These are phyloP conservation scores for Cercospora berteroae DNA, from an alignment of 2,329 filamentous ascomycete species.

Conservation along the genomic window DNA sequence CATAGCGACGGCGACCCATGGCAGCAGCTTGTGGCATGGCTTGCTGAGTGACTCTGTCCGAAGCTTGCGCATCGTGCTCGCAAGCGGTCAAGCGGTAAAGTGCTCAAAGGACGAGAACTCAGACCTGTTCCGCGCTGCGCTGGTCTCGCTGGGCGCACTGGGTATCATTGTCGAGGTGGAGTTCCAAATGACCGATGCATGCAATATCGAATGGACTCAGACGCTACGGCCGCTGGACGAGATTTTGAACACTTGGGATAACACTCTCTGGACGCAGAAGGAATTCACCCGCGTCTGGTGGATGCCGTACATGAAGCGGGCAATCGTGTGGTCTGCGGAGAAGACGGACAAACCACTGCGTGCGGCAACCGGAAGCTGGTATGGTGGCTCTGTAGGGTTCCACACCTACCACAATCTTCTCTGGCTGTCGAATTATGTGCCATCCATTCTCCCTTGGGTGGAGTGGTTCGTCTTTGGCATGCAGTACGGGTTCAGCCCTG, in stretches of 20 bases:
- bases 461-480: slow-evolving; percentile 98
- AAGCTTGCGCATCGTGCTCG: slow-evolving; percentile 74
- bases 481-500: slow-evolving; percentile 87
- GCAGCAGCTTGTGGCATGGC: slow-evolving; percentile 79
- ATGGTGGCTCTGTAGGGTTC: slow-evolving; percentile 78
- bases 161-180: slow-evolving; percentile 90
- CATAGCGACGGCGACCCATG: slow-evolving; percentile 90
- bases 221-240: slow-evolving; percentile 67
- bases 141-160: slow-evolving; percentile 83
- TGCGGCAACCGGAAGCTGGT: slow-evolving; percentile 68
- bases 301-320: slow-evolving; percentile 87
- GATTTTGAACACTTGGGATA: slow-evolving; percentile 70
- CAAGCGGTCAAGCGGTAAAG: slow-evolving; percentile 69
- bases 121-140: slow-evolving; percentile 81
- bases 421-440: slow-evolving; percentile 73
- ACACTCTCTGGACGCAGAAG: slow-evolving; percentile 73
- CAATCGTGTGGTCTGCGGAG: slow-evolving; percentile 86
- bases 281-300: slow-evolving; percentile 97
- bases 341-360: slow-evolving; percentile 64
- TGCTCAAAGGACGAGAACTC: slow-evolving; percentile 68
- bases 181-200: slow-evolving; percentile 74
- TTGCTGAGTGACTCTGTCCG: slow-evolving; percentile 77
- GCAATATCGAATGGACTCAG: slow-evolving; percentile 85
- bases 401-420: slow-evolving; percentile 90
- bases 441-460: slow-evolving; percentile 77